Base-by-base conservation (phyloP, 129 eudicot species). In the Ambrosia trifida region DNA sequence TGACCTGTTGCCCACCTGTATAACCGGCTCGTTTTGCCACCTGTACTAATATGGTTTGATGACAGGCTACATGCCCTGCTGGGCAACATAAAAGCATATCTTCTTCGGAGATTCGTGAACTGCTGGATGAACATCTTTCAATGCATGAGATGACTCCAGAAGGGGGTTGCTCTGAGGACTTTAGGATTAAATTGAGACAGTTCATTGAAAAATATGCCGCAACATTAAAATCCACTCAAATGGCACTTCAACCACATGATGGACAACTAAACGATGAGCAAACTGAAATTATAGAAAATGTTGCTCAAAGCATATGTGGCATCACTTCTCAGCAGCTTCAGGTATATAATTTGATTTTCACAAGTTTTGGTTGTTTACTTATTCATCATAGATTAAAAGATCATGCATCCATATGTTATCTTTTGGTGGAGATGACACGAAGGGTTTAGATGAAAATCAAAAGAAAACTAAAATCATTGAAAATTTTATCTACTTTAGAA, bases 61-160 rank as follows among this genome's bases (percentile, higher is more conserved):
- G 51, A 51, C 79, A 93, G 98, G 96, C 96, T 70, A 90, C 96
- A 54, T 90, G 97, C 56, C 93, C 90, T 63, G 89, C 87, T 41
- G 82, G 79, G 51, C 82, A 84, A 35, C 51, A 69, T 43, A 61
- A 40, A 64, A 75, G 86, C 63, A 59, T 90, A 76, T 79, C 96
- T 62, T 59, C 83, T 20, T 73, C 82, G 11, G 96, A 87, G 75
- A 82, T 90, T 13, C 30, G 73, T 11, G 57, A 84, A 74, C 66
- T 63, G 58, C 75, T 82, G 54, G 63, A 77, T 7, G 86, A 83
- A 32, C 88, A 78, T 72, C 83, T 93, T 57, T 49, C 78, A 46
- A 78, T 76, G 74, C 80, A 80, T 67, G 81, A 79, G 72, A 85
- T 73, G 83, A 76, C 81, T 81, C 81, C 83, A 24, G 85, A 84